Evolutionary conservation across 768 basidiomycete genomes (phyloP).

Genomic region (Amanita polypyramis): DNA sequence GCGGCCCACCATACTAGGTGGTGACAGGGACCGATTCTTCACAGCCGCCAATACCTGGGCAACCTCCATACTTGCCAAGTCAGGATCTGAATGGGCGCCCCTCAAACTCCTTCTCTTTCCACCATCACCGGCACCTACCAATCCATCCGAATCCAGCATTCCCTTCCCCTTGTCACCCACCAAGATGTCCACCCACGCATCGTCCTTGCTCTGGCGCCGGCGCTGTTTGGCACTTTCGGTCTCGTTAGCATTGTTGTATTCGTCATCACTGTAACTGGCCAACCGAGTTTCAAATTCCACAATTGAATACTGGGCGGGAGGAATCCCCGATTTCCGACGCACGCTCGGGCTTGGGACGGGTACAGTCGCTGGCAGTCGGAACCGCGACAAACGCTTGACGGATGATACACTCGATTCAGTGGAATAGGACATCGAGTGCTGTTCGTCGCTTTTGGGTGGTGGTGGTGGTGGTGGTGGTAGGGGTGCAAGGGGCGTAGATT

Average conservation of each 20-base stretch:
- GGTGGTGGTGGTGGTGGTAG: conserved; percentile 11
- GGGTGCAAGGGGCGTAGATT: conserved; percentile 13
- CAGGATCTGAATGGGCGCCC: conserved; percentile 41
- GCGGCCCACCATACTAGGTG: conserved; percentile 23
- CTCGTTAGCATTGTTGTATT: conserved; percentile 27
- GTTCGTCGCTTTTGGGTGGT: background rate
- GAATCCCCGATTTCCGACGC: conserved; percentile 35
- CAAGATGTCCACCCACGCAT: conserved; percentile 85
- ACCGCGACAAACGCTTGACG: conserved; percentile 38
- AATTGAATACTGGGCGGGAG: conserved; percentile 69
- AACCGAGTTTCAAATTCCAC: conserved; percentile 80
- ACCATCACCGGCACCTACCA: conserved; percentile 48
- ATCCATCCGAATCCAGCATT: too few species aligned
- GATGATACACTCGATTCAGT: conserved; percentile 6
- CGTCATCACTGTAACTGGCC: conserved; percentile 49
- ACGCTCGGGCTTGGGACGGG: conserved; percentile 46
- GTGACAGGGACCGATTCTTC: conserved; percentile 26
- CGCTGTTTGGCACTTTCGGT: conserved; percentile 32
- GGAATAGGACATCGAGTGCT: background rate
- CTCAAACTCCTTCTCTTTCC: conserved; percentile 23
- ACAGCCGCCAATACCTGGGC: conserved; percentile 60
- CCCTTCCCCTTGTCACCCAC: conserved; percentile 45
- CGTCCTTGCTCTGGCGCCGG: conserved; percentile 44
- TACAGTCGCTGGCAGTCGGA: conserved; percentile 43
- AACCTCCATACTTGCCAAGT: conserved; percentile 62